phyloP scores from a whole-genome alignment of 1,284 basidiomycete species.

The Rhodotorula sp. region DNA sequence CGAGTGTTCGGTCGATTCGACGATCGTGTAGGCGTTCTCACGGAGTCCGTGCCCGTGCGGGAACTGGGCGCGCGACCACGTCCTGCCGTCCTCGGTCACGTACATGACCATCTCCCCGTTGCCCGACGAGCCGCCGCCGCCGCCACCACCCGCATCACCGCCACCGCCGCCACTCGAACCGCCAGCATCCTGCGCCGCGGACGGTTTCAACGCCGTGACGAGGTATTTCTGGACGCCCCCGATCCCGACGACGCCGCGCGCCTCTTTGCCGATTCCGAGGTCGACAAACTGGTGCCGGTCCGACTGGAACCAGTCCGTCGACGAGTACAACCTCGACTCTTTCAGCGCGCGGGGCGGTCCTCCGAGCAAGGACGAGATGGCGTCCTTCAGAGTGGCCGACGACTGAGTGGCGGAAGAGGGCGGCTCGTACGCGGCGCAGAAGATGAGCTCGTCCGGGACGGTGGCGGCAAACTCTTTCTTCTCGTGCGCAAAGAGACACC shows the following conservation, averaged over 20 bases:
- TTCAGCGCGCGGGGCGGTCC: slow-evolving; percentile 23
- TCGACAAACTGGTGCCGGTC: slow-evolving; percentile 66
- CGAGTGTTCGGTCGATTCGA: slow-evolving; percentile 88
- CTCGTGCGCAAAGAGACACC: slow-evolving; percentile 83
- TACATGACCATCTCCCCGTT: slow-evolving; percentile 77
- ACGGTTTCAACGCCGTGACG: slow-evolving; percentile 71
- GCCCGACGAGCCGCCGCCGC: neutral
- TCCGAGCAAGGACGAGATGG: slow-evolving; percentile 10
- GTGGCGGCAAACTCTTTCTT: slow-evolving; percentile 68
- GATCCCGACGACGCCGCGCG: slow-evolving; percentile 79
- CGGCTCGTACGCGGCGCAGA: slow-evolving; percentile 80
- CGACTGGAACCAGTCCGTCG: slow-evolving; percentile 73
- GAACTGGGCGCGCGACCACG: slow-evolving; percentile 80
- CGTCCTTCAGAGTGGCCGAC: slow-evolving; percentile 8
- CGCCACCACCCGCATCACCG: slow-evolving; percentile 4
- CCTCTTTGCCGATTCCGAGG: slow-evolving; percentile 74
- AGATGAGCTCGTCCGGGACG: slow-evolving; percentile 70
- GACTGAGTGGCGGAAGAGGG: slow-evolving; percentile 38
- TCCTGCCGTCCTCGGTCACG: slow-evolving; percentile 74
- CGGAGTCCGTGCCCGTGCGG: slow-evolving; percentile 78
- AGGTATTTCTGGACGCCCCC: slow-evolving; percentile 88
- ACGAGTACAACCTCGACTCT: slow-evolving; percentile 75
- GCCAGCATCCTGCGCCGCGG: neutral
- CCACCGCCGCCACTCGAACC: neutral
- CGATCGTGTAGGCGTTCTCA: slow-evolving; percentile 92